A percentile compares a stretch with the other conserved stretches of the same genome.
phyloP scores from a whole-genome alignment of 2,329 filamentous ascomycete genomes.

The Orbilia quercus region DNA sequence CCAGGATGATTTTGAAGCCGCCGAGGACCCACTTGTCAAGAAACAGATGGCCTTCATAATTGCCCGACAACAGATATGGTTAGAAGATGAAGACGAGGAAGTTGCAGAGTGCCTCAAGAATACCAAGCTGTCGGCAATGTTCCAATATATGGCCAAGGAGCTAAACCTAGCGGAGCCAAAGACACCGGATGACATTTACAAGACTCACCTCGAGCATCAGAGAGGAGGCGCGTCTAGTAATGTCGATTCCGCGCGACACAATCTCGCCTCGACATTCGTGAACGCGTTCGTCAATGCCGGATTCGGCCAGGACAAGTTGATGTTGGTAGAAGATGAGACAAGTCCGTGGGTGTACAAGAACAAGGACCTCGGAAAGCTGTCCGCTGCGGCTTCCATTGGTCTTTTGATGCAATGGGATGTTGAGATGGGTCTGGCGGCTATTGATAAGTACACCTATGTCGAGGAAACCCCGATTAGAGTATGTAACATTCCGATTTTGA shows the following conservation, averaged over 20 bases:
- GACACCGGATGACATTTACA: slow-evolving; percentile 98
- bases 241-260: slow-evolving; percentile 93
- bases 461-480: slow-evolving; percentile 77
- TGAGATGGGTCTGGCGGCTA: slow-evolving; percentile 88
- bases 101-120: slow-evolving; percentile 88
- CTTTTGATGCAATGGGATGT: slow-evolving; percentile 94
- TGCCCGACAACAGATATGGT: slow-evolving; percentile 86
- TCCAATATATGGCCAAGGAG: slow-evolving; percentile 93
- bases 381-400: slow-evolving; percentile 91
- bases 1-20: slow-evolving; percentile 80
- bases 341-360: slow-evolving; percentile 99
- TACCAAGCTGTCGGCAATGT: slow-evolving; percentile 86
- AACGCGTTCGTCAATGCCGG: slow-evolving; percentile 97
- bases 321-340: slow-evolving; percentile 89
- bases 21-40: slow-evolving; percentile 82
- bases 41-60: slow-evolving; percentile 95
- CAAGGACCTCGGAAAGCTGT: slow-evolving; percentile 97
- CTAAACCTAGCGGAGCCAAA: slow-evolving; percentile 97
- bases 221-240: slow-evolving; percentile 86
- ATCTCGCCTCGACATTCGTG: slow-evolving; percentile 93
- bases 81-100: slow-evolving; percentile 80
- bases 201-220: slow-evolving; percentile 96
- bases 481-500: neutral
- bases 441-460: slow-evolving; percentile 92
- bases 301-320: slow-evolving; percentile 96